phyloP scores from a whole-genome alignment of 192 early-diverging fungal species.

The Mortierella alpina region DNA sequence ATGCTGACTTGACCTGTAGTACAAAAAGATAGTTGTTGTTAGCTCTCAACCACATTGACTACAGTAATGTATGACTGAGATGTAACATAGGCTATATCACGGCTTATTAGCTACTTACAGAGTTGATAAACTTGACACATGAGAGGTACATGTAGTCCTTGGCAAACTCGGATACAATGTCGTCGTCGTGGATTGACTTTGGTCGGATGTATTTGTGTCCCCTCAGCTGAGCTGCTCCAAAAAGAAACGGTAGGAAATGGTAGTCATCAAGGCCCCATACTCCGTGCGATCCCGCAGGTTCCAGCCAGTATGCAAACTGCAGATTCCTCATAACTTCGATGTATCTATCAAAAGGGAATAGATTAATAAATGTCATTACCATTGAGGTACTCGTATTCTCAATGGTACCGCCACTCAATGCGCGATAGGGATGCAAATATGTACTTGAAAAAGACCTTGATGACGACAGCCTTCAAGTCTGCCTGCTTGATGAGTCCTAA shows the following conservation, averaged over 20 bases:
- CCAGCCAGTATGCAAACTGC: conserved; percentile 93
- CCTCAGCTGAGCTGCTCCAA: conserved; percentile 88
- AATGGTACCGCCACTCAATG: neutral
- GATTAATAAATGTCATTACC: too few relatives aligned
- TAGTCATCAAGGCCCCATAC: conserved; percentile 99
- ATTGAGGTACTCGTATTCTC: too few relatives aligned
- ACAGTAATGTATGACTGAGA: conserved; percentile 1
- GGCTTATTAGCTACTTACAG: conserved; percentile 56
- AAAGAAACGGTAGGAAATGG: conserved; percentile 96
- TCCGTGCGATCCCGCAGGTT: conserved; percentile 97
- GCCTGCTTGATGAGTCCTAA: conserved; percentile 70
- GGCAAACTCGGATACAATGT: conserved; percentile 90
- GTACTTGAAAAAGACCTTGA: conserved; percentile 80
- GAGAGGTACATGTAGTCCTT: conserved; percentile 96
- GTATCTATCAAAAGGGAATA: conserved; percentile 63
- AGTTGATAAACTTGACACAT: conserved; percentile 93
- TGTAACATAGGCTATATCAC: neutral
- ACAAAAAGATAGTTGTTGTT: neutral
- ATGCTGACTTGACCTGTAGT: conserved; percentile 70
- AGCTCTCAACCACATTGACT: neutral
- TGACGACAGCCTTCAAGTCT: conserved; percentile 82
- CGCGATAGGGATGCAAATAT: neutral
- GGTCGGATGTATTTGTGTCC: conserved; percentile 92
- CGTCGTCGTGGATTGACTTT: conserved; percentile 92
- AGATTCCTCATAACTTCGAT: conserved; percentile 89